These are phyloP conservation scores for Termitomyces sp. DNA, from an alignment of 1,284 basidiomycete species.

Conservation along the genomic window DNA sequence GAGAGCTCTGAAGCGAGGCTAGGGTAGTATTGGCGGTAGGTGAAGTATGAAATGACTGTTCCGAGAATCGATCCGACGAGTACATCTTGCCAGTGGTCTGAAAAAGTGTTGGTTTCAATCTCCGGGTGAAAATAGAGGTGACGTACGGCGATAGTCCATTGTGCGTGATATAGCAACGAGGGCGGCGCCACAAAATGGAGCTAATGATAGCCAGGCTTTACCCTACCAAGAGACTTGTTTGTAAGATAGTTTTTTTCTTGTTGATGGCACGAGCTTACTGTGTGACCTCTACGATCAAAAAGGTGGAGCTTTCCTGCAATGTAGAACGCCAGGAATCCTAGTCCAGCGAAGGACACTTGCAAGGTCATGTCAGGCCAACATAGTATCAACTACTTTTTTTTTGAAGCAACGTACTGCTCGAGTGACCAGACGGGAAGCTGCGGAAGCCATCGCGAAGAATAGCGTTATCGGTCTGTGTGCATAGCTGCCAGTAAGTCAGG, in stretches of 20 bases:
- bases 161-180: slow-evolving; percentile 90
- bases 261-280: slow-evolving; percentile 40
- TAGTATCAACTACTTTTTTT: background rate
- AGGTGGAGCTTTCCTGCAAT: slow-evolving; percentile 89
- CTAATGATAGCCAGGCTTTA: slow-evolving; percentile 81
- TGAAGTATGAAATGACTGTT: slow-evolving; percentile 66
- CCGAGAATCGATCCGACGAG: slow-evolving; percentile 78
- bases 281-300: slow-evolving; percentile 78
- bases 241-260: background rate
- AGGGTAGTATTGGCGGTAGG: slow-evolving; percentile 81
- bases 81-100: slow-evolving; percentile 89
- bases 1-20: slow-evolving; percentile 51
- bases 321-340: slow-evolving; percentile 88
- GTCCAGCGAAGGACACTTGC: slow-evolving; percentile 85
- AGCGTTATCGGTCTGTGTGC: slow-evolving; percentile 60
- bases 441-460: slow-evolving; percentile 84
- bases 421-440: slow-evolving; percentile 93
- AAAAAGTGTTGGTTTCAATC: background rate
- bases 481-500: slow-evolving; percentile 72
- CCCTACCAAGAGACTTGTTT: slow-evolving; percentile 35
- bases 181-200: slow-evolving; percentile 75
- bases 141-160: slow-evolving; percentile 83
- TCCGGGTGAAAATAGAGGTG: background rate
- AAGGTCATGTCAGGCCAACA: slow-evolving; percentile 7
- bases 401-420: slow-evolving; percentile 54